phyloP scores from a whole-genome alignment of 1,139 yeast species.

The Hemisphaericaspora xylofermentans region DNA sequence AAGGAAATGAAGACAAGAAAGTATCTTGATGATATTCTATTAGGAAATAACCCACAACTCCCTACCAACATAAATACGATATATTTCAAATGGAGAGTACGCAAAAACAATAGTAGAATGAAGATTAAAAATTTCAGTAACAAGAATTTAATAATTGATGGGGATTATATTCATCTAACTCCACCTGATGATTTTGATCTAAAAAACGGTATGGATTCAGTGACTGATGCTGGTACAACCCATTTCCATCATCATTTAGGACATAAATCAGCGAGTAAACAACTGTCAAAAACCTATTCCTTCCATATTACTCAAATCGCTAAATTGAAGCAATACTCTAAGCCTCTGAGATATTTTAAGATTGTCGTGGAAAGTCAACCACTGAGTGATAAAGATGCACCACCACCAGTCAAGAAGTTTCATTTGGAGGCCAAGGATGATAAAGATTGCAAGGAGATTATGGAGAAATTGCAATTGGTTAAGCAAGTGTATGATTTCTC shows the following conservation, averaged over 20 bases:
- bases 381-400: constrained; percentile 36
- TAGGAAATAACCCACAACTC: constrained; percentile 32
- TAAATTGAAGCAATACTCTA: constrained; percentile 72
- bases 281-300: constrained; percentile 70
- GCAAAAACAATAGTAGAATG: constrained; percentile 86
- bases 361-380: constrained; percentile 65
- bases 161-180: constrained; percentile 85
- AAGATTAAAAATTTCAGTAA: constrained; percentile 65
- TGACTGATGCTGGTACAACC: constrained; percentile 11
- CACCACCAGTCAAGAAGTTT: constrained; percentile 57
- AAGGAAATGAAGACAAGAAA: constrained; percentile 20
- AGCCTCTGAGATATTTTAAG: constrained; percentile 79
- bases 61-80: constrained; percentile 41
- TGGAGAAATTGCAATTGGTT: constrained; percentile 59
- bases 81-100: constrained; percentile 66
- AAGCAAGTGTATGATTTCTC: constrained; percentile 42
- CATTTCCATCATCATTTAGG: constrained; percentile 44
- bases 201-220: constrained; percentile 47
- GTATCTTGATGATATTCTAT: constrained; percentile 38
- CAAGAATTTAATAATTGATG: constrained; percentile 83
- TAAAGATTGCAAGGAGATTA: constrained; percentile 71
- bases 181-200: constrained; percentile 62
- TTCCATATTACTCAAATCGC: constrained; percentile 82
- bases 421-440: constrained; percentile 76
- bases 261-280: constrained; percentile 34